These are phyloP conservation scores for Calycina marina DNA, from an alignment of 2,329 filamentous ascomycete genomes.

Conservation along the genomic window DNA sequence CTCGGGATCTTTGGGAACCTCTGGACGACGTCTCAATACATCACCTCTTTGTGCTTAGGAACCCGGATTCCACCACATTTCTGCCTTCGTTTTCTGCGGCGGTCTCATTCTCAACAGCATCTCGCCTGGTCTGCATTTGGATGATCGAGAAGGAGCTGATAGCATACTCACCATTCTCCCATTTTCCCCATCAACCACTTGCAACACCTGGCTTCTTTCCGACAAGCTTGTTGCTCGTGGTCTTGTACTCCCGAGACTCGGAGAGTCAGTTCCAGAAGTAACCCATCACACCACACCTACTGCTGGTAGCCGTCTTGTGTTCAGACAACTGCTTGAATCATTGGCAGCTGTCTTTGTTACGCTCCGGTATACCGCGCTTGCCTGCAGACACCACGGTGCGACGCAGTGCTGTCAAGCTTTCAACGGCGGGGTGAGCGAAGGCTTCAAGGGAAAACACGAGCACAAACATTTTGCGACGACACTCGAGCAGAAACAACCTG, in stretches of 20 bases:
- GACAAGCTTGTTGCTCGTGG: not conserved
- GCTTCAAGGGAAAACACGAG: slow-evolving; percentile 6
- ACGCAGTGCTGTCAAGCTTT: slow-evolving; percentile 14
- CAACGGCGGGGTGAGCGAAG: slow-evolving; percentile 8
- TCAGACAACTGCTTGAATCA: slow-evolving; percentile 5
- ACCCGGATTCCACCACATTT: too few species aligned
- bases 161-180: too few species aligned
- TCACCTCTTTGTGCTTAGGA: too few species aligned
- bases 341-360: slow-evolving; percentile 13
- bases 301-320: slow-evolving; percentile 15
- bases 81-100: too few species aligned
- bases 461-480: slow-evolving; percentile 11
- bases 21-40: too few species aligned
- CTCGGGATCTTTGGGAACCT: too few species aligned
- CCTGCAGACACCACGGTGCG: slow-evolving; percentile 17
- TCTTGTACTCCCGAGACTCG: slow-evolving; percentile 11
- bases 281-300: slow-evolving; percentile 14
- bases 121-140: slow-evolving; percentile 9
- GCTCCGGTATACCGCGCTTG: slow-evolving; percentile 16
- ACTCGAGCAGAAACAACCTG: slow-evolving; percentile 12
- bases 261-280: slow-evolving; percentile 19
- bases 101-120: too few species aligned
- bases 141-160: too few species aligned
- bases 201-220: slow-evolving; percentile 4
- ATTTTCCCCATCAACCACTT: slow-evolving; percentile 7